Percentiles rank a stretch among this genome's conserved stretches.
These are phyloP conservation scores for Echinosophora koreensis DNA, from an alignment of 306 rosid genomes.

Conservation along the genomic window DNA sequence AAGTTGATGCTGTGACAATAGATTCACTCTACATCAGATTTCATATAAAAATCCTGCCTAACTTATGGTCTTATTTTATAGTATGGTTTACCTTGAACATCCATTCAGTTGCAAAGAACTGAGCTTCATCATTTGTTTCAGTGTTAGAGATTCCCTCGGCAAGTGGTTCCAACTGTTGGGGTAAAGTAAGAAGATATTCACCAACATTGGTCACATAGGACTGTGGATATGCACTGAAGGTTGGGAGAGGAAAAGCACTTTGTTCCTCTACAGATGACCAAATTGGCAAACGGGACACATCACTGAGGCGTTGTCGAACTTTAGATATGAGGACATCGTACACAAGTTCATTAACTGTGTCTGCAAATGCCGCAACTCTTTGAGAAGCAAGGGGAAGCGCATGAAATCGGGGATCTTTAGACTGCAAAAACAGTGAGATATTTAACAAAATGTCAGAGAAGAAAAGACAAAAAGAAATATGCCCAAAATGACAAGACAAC, in stretches of 20 bases:
- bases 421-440: conserved; percentile 63
- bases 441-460: conserved; percentile 24
- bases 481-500: conserved; percentile 1
- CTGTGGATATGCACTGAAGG: conserved; percentile 96
- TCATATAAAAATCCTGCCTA: conserved; percentile 15
- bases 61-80: conserved; percentile 8
- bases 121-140: conserved; percentile 90
- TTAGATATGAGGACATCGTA: conserved; percentile 98
- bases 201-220: conserved; percentile 88
- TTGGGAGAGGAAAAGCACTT: conserved; percentile 83
- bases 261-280: conserved; percentile 96
- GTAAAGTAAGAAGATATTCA: conserved; percentile 95
- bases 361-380: conserved; percentile 93
- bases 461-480: conserved; percentile 18
- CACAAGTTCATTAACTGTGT: conserved; percentile 94
- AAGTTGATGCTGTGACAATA: conserved; percentile 31
- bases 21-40: conserved; percentile 21
- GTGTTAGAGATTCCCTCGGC: conserved; percentile 91
- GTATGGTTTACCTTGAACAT: conserved; percentile 86
- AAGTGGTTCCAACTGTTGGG: conserved; percentile 98
- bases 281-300: conserved; percentile 82
- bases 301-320: conserved; percentile 94
- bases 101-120: conserved; percentile 99
- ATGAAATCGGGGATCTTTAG: conserved; percentile 98
- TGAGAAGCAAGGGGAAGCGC: conserved; percentile 95